phyloP scores from a whole-genome alignment of 73 alveolate genomes.

The Paramecium octaurelia region DNA sequence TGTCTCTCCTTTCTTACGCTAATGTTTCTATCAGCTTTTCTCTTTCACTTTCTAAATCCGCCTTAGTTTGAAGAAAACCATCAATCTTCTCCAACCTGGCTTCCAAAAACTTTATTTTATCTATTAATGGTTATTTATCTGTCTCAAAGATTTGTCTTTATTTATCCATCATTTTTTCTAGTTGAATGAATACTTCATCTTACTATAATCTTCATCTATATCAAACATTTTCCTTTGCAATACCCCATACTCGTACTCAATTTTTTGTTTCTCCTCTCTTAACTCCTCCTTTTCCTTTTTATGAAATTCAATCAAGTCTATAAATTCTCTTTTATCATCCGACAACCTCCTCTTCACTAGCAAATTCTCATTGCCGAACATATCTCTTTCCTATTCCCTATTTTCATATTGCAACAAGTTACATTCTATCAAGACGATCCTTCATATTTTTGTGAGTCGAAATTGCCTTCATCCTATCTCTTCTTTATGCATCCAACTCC shows the following conservation, averaged over 20 bases:
- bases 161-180: conserved; percentile 26
- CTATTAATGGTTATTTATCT: conserved; percentile 52
- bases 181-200: background rate
- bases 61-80: conserved; percentile 29
- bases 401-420: background rate
- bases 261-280: conserved; percentile 43
- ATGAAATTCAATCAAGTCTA: conserved; percentile 49
- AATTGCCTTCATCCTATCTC: background rate
- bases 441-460: conserved; percentile 3
- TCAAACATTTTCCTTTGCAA: conserved; percentile 39
- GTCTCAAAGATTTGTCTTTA: conserved; percentile 22
- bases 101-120: conserved; percentile 46
- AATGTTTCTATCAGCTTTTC: conserved; percentile 49
- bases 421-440: conserved; percentile 42
- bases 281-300: conserved; percentile 51
- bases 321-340: background rate
- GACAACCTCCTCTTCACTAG: background rate
- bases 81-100: conserved; percentile 61
- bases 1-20: conserved; percentile 73
- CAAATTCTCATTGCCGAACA: background rate
- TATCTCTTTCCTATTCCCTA: conserved; percentile 22
- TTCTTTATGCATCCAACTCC: conserved; percentile 19
- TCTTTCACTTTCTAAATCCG: conserved; percentile 56
- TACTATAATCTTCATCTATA: conserved; percentile 47
- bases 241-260: conserved; percentile 48